Percentiles rank a stretch among this genome's conserved stretches.
Evolutionary conservation across 1,139 yeast species (phyloP).

Genomic region (Lodderomyces beijingensis): DNA sequence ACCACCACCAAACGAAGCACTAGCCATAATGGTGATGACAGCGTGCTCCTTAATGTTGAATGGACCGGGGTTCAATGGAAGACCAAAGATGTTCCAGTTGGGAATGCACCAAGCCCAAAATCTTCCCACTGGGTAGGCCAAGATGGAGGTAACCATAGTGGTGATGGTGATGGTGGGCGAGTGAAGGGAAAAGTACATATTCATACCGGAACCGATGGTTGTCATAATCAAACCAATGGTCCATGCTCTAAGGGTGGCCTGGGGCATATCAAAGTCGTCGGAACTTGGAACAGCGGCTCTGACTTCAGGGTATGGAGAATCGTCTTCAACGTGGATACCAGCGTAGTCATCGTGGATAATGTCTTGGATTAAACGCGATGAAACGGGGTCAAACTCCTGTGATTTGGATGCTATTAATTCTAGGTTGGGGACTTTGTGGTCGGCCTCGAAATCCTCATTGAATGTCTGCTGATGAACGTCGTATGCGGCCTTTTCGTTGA

Average conservation of each 20-base stretch:
- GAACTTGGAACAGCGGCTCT: constrained; percentile 64
- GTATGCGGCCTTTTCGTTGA: constrained; percentile 7
- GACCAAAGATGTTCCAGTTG: constrained; percentile 33
- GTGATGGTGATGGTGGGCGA: constrained; percentile 52
- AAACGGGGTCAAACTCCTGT: constrained; percentile 34
- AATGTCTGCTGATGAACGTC: constrained; percentile 8
- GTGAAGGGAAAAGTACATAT: constrained; percentile 57
- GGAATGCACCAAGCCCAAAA: constrained; percentile 51
- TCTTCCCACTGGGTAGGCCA: constrained; percentile 61
- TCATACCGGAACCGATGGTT: constrained; percentile 58
- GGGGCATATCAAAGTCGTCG: constrained; percentile 54
- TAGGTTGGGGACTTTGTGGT: constrained; percentile 16
- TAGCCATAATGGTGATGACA: constrained; percentile 55
- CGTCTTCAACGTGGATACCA: constrained; percentile 41
- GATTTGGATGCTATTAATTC: constrained; percentile 26
- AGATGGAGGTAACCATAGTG: constrained; percentile 53
- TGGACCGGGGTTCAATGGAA: constrained; percentile 55
- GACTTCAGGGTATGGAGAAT: constrained; percentile 67
- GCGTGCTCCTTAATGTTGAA: constrained; percentile 66
- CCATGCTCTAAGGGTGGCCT: constrained; percentile 64
- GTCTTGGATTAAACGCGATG: constrained; percentile 23
- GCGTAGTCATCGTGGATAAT: constrained; percentile 40
- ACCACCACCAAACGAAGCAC: constrained; percentile 48
- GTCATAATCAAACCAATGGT: constrained; percentile 48
- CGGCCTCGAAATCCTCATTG: constrained; percentile 22